Percentiles rank a stretch among this genome's conserved stretches.
phyloP scores from a whole-genome alignment of 2,329 filamentous ascomycete genomes.

The Ophiostoma sp. region DNA sequence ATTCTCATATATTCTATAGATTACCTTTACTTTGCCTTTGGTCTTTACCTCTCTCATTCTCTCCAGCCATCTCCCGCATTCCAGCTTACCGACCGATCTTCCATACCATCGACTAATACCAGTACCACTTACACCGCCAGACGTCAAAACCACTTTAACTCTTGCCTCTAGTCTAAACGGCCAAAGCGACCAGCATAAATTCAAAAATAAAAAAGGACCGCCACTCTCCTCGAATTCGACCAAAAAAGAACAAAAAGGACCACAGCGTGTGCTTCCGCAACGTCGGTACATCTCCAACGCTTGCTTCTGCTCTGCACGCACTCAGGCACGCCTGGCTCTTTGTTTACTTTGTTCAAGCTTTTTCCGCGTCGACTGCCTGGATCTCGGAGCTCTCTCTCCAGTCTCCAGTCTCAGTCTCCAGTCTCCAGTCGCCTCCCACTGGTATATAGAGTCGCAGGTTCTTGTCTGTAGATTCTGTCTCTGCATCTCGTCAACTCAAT shows the following conservation, averaged over 20 bases:
- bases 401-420: background rate
- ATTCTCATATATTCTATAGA: background rate
- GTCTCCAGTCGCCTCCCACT: too few relatives aligned
- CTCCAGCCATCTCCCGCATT: background rate
- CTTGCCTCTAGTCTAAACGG: background rate
- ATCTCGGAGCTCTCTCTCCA: background rate
- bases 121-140: slow-evolving; percentile 1
- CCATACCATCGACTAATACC: background rate
- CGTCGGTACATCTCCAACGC: background rate
- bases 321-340: background rate
- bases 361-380: background rate
- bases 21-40: background rate
- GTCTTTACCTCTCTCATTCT: background rate
- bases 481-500: background rate
- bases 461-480: background rate
- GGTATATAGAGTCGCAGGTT: background rate
- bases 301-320: background rate
- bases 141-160: background rate
- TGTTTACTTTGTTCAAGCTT: background rate
- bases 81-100: background rate
- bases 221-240: background rate
- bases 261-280: slow-evolving; percentile 2
- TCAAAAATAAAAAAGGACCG: background rate
- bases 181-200: background rate
- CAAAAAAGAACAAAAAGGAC: background rate